phyloP scores from a whole-genome alignment of 1,139 yeast species.

The Candida tetrigidarum region DNA sequence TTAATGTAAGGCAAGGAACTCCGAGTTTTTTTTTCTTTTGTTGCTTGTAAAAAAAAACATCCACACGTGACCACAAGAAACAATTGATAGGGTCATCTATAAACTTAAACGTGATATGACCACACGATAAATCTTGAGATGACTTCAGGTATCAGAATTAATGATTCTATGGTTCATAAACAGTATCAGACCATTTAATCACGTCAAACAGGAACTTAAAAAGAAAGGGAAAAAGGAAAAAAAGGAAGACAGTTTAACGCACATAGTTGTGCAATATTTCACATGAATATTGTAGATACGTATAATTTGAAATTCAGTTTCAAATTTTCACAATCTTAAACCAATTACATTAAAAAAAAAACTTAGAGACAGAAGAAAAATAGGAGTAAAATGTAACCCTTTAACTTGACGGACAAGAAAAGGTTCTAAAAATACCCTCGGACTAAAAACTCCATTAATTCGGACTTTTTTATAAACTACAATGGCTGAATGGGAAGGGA shows the following conservation, averaged over 20 bases:
- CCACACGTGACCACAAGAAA: constrained; percentile 1
- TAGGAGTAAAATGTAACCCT: neutral
- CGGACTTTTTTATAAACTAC: constrained; percentile 6
- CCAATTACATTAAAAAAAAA: neutral
- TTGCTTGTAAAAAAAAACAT: neutral
- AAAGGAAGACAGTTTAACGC: neutral
- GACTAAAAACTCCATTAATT: neutral
- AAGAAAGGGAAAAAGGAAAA: too few relatives aligned
- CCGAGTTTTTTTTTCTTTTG: neutral
- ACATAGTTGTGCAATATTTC: neutral
- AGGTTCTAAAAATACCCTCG: constrained; percentile 6
- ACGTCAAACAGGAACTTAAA: neutral
- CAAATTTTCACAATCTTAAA: neutral
- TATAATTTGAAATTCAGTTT: too few relatives aligned
- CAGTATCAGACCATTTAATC: too few relatives aligned
- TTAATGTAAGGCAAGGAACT: neutral
- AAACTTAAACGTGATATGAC: neutral
- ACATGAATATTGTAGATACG: neutral
- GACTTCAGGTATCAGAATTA: neutral
- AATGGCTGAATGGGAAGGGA: too few relatives aligned
- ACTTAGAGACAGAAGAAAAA: neutral
- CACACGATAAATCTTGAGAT: neutral
- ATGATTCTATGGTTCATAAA: too few relatives aligned
- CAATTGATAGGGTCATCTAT: neutral
- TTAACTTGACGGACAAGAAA: neutral